Base-by-base conservation (phyloP, 352 stramenopile species). In the Aphanomyces euteiches region DNA sequence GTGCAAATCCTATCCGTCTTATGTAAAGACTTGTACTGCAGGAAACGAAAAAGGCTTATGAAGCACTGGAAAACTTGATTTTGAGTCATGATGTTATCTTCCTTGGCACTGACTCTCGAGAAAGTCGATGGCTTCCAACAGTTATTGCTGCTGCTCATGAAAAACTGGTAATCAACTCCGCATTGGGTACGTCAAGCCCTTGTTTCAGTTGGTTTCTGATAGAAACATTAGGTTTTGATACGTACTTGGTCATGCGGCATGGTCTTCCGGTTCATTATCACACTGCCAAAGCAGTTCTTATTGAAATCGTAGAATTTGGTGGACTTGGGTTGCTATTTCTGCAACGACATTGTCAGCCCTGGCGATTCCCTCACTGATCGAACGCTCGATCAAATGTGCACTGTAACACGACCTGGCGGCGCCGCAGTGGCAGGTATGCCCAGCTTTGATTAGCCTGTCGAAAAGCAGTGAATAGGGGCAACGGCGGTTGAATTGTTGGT, bases 311-410 rank as follows among this genome's bases (percentile, higher is more conserved):
- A 72, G 58, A 3, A 70, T 69, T 1, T 37, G 67, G 43, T 77
- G 74, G 3, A 63, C 15, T 78, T 99, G 4, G 97, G 97, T 4
- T 99, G 97, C 75, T 99, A 99, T 78, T 99, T 99, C 77, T 99
- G 98, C 80, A 99, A 96, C 67, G 97, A 99, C 78, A 91, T 99
- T 36, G 96, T 99, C 19, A 98, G 96, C 66, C 97, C 98, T 4
- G 91, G 95, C 36, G 98, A 99, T 76, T 99, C 96, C 34, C 87
- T 96, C 28, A 95, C 91, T 28, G 96, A 99, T 75, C 90, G 97
- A 10, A 99, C 97, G 7, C 67, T 99, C 10, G 98, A 99, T 77
- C 97, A 99, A 84, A 98, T 99, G 88, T 99, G 98, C 75, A 99
- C 98, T 1, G 97, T 99, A 2, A 99, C 98, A 40, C 84, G 97